A percentile compares a stretch with the other conserved stretches of the same genome.
Conservation (phyloP, 225 moss, liverwort and hornwort genomes). For the Marchantia polymorpha region DNA sequence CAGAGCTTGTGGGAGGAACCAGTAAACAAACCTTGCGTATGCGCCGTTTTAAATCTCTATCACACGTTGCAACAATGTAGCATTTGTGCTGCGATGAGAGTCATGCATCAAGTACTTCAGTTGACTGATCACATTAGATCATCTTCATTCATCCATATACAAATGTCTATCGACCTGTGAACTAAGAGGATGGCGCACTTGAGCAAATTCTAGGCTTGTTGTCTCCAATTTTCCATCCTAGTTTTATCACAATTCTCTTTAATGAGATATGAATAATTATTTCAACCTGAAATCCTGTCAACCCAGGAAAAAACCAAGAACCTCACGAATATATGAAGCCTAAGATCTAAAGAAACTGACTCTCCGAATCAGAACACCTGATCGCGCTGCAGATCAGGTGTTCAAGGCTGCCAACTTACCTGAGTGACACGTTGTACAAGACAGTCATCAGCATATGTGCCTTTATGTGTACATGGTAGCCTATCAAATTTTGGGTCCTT, state of each 20-base stretch:
- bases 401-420: conserved; percentile 35
- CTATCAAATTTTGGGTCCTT: conserved; percentile 94
- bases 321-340: not conserved
- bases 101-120: conserved; percentile 1
- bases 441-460: conserved; percentile 98
- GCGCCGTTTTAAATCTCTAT: conserved; percentile 95
- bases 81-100: conserved; percentile 79
- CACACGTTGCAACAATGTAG: conserved; percentile 98
- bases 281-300: no score
- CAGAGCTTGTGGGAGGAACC: not conserved
- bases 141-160: not conserved
- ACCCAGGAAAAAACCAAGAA: not conserved
- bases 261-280: no score
- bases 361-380: no score
- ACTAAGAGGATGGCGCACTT: no score
- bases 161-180: not conserved
- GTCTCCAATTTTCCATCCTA: no score
- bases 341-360: no score
- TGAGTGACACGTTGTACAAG: conserved; percentile 90
- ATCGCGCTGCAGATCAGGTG: no score
- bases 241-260: no score
- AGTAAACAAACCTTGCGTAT: conserved; percentile 74
- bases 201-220: no score
- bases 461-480: conserved; percentile 92
- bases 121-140: not conserved